These are phyloP conservation scores for Lasiosphaeria miniovina DNA, from an alignment of 495 filamentous ascomycete species.

Conservation along the genomic window DNA sequence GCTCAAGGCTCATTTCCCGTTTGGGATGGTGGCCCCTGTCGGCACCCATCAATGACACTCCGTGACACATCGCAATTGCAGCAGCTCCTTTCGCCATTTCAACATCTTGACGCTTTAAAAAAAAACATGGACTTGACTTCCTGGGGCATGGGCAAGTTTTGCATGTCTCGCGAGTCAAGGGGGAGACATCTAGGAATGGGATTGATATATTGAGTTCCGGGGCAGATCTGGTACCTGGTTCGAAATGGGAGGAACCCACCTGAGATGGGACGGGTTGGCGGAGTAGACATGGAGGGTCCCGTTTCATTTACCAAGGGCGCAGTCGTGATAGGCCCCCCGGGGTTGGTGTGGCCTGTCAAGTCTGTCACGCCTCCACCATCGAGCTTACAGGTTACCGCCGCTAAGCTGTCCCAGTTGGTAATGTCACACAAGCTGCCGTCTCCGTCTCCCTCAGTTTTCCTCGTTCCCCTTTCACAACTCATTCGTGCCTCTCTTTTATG, in stretches of 20 bases:
- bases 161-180: too few relatives aligned
- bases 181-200: too few relatives aligned
- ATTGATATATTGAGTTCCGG: too few relatives aligned
- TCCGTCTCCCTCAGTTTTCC: background rate
- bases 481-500: background rate
- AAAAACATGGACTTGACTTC: too few relatives aligned
- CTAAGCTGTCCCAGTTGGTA: background rate
- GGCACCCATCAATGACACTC: too few relatives aligned
- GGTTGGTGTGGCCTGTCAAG: background rate
- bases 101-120: too few relatives aligned
- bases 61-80: too few relatives aligned
- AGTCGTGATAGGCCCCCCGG: background rate
- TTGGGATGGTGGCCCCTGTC: too few relatives aligned
- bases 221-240: background rate
- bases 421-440: background rate
- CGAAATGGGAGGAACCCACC: background rate
- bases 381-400: background rate
- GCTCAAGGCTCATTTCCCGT: too few relatives aligned
- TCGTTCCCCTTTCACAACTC: background rate
- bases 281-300: background rate
- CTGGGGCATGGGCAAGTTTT: too few relatives aligned
- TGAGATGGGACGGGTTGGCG: background rate
- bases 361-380: background rate
- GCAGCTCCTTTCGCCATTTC: too few relatives aligned
- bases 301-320: constrained; percentile 12